Evolutionary conservation across 2,329 filamentous ascomycete species (phyloP).

Genomic region (Talaromyces sp.): DNA sequence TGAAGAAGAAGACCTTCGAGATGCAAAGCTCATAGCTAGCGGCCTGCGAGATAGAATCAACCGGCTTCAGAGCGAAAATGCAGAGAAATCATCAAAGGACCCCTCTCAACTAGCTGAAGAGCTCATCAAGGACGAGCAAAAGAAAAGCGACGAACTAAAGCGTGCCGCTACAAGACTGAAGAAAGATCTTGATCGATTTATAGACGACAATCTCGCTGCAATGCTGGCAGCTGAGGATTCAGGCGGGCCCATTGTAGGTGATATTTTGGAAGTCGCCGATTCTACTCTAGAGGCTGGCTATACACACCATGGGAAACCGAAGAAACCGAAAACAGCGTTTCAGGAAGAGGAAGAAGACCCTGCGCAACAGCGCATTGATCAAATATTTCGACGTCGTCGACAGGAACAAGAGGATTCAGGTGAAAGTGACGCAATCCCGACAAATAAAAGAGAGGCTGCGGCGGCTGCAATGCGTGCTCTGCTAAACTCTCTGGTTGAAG

Average conservation of each 20-base stretch:
- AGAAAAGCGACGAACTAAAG: slow-evolving; percentile 58
- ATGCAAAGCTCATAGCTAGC: slow-evolving; percentile 43
- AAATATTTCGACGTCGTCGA: slow-evolving; percentile 39
- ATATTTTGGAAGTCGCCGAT: slow-evolving; percentile 61
- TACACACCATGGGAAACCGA: slow-evolving; percentile 47
- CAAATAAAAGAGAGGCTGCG: slow-evolving; percentile 45
- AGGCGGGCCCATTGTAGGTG: slow-evolving; percentile 76
- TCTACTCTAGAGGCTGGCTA: slow-evolving; percentile 51
- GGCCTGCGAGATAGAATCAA: slow-evolving; percentile 56
- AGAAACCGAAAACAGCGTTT: slow-evolving; percentile 27
- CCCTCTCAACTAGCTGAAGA: slow-evolving; percentile 60
- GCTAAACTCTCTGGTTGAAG: slow-evolving; percentile 44
- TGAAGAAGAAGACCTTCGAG: slow-evolving; percentile 45
- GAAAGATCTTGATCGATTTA: slow-evolving; percentile 63
- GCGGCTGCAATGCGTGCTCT: slow-evolving; percentile 45
- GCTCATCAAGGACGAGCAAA: slow-evolving; percentile 56
- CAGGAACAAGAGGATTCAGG: slow-evolving; percentile 21
- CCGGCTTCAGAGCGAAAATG: slow-evolving; percentile 54
- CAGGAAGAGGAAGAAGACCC: slow-evolving; percentile 28
- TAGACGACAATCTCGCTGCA: slow-evolving; percentile 63
- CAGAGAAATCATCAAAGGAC: slow-evolving; percentile 54
- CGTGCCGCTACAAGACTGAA: slow-evolving; percentile 58
- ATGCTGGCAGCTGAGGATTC: slow-evolving; percentile 81
- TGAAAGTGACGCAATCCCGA: slow-evolving; percentile 18
- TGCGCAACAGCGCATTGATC: slow-evolving; percentile 49